These are phyloP conservation scores for Xylaria digitata DNA, from an alignment of 2,329 filamentous ascomycete species.

Conservation along the genomic window DNA sequence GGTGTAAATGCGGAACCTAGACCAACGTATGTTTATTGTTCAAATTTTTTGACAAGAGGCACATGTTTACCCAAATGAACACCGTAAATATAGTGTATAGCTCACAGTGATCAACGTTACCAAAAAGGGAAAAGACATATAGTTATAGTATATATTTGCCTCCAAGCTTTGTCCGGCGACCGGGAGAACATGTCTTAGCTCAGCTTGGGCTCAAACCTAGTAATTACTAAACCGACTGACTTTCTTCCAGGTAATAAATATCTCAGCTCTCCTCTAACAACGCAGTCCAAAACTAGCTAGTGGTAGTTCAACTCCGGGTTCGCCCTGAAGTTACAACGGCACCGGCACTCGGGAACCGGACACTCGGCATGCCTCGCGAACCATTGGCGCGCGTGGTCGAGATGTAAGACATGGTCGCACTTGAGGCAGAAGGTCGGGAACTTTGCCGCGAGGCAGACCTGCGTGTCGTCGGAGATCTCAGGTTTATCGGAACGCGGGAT, in stretches of 20 bases:
- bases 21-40: no score
- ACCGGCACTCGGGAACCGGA: constrained; percentile 75
- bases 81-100: no score
- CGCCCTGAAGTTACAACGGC: constrained; percentile 70
- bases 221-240: not conserved
- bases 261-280: no score
- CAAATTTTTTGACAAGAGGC: no score
- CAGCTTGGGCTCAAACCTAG: no score
- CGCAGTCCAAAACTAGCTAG: constrained; percentile 42
- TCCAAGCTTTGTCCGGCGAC: no score
- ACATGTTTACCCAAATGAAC: no score
- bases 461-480: constrained; percentile 61
- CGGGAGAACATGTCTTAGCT: no score
- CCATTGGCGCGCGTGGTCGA: constrained; percentile 75
- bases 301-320: constrained; percentile 69
- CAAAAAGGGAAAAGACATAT: no score
- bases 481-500: constrained; percentile 70
- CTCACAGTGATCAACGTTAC: no score
- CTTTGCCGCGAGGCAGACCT: constrained; percentile 61
- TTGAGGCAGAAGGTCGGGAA: constrained; percentile 77
- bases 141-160: no score
- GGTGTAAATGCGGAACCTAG: no score
- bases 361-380: constrained; percentile 73
- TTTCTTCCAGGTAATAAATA: not conserved
- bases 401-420: constrained; percentile 75